Percentiles rank a stretch among this genome's conserved stretches.
Evolutionary conservation across 2,329 filamentous ascomycete genomes (phyloP).

Genomic region (Xylaria sp.): DNA sequence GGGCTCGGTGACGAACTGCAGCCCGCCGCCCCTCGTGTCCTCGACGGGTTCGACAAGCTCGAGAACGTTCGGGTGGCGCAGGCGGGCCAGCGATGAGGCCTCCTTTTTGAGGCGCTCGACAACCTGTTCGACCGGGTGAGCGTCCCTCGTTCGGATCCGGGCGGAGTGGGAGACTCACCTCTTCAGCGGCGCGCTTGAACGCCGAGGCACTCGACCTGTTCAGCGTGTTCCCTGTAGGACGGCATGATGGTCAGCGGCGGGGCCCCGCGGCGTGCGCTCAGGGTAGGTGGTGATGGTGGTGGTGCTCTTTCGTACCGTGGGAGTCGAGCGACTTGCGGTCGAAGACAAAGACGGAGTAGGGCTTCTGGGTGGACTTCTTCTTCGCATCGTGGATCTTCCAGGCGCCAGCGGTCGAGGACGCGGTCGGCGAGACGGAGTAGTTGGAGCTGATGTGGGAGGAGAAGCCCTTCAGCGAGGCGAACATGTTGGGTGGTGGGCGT

Average conservation of each 20-base stretch:
- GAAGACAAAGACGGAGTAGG: conserved; percentile 92
- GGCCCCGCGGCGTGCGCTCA: too few relatives aligned
- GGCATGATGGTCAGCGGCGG: not conserved
- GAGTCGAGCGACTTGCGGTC: conserved; percentile 85
- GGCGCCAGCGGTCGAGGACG: conserved; percentile 82
- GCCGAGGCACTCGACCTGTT: conserved; percentile 68
- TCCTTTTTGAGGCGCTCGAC: conserved; percentile 91
- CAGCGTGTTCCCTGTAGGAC: conserved; percentile 55
- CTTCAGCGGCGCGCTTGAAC: conserved; percentile 82
- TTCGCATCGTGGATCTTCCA: conserved; percentile 99
- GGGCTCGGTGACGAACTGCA: conserved; percentile 94
- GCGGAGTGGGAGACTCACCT: conserved; percentile 51
- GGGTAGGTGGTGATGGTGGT: too few relatives aligned
- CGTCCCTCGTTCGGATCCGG: not conserved
- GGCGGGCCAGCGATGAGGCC: conserved; percentile 82
- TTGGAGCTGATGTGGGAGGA: conserved; percentile 90
- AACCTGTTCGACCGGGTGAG: conserved; percentile 46
- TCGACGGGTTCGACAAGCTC: conserved; percentile 95
- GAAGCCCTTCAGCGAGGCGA: conserved; percentile 93
- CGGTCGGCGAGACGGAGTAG: conserved; percentile 79
- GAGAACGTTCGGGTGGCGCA: conserved; percentile 89
- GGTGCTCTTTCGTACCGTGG: conserved; percentile 46
- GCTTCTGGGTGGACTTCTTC: conserved; percentile 90
- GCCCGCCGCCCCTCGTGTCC: conserved; percentile 85
- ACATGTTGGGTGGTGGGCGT: conserved; percentile 65